Conservation (phyloP, 2,329 filamentous ascomycete species). For the Verticillium isaacii region DNA sequence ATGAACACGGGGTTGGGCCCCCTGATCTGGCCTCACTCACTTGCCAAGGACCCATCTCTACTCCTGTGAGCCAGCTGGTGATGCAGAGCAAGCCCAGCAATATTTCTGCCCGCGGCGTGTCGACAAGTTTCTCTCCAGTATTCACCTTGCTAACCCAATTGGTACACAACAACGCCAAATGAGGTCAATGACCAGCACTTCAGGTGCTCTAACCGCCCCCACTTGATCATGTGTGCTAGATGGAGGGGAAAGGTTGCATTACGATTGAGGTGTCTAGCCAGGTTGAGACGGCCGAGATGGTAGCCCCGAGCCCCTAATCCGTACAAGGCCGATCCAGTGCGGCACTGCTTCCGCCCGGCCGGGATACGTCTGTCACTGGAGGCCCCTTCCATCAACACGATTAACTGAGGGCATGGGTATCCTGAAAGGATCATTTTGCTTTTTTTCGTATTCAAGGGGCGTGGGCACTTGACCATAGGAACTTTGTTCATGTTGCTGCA, state of each 20-base stretch:
- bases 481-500: background rate
- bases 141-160: background rate
- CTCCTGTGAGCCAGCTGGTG: too few species aligned
- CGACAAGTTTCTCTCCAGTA: background rate
- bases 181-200: background rate
- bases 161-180: background rate
- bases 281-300: background rate
- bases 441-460: background rate
- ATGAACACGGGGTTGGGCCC: background rate
- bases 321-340: background rate
- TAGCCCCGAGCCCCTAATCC: background rate
- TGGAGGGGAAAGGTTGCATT: background rate
- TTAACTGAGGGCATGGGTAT: background rate
- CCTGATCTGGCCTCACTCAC: background rate
- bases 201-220: background rate
- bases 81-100: too few species aligned
- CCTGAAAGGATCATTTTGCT: background rate
- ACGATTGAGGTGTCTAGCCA: background rate
- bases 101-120: background rate
- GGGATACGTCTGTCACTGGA: background rate
- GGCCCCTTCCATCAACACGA: background rate
- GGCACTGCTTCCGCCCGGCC: background rate
- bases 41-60: too few species aligned
- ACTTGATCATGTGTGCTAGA: background rate
- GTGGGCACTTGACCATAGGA: background rate